Conservation (phyloP, 1,284 basidiomycete species). For the Ceratobasidium sp. region DNA sequence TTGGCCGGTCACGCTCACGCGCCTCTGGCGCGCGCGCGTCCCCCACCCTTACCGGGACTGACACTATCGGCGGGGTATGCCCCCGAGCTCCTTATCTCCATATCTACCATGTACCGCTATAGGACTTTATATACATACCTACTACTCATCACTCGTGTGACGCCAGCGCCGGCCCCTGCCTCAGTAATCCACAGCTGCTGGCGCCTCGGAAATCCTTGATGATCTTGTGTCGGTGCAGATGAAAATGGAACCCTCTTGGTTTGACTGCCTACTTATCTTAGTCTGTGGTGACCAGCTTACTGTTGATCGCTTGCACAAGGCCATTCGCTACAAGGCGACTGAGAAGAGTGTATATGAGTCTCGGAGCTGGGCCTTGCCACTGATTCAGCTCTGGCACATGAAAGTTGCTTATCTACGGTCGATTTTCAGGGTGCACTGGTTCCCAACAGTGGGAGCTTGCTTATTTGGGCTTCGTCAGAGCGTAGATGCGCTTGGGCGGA, state of each 20-base stretch:
- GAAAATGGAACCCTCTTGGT: conserved; percentile 16
- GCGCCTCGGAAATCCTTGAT: background rate
- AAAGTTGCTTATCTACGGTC: conserved; percentile 51
- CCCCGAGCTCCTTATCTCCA: too few species aligned
- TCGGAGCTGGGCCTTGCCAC: conserved; percentile 48
- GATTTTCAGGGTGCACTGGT: conserved; percentile 51
- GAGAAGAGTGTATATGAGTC: conserved; percentile 50
- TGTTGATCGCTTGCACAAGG: conserved; percentile 53
- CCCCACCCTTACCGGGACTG: too few species aligned
- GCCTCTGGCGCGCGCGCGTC: too few species aligned
- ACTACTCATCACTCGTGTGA: too few species aligned
- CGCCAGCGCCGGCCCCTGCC: too few species aligned
- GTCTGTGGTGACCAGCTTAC: conserved; percentile 56
- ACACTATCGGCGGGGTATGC: too few species aligned
- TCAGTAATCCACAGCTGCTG: too few species aligned
- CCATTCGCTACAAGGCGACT: conserved; percentile 53
- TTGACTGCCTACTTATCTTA: conserved; percentile 48
- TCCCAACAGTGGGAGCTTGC: conserved; percentile 48
- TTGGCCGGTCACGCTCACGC: too few species aligned
- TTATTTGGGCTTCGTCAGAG: conserved; percentile 52
- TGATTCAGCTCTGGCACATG: conserved; percentile 53
- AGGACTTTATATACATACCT: too few species aligned
- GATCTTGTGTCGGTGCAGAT: conserved; percentile 8
- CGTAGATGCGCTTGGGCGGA: conserved; percentile 50
- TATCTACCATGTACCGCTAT: too few species aligned